Evolutionary conservation across 2,329 filamentous ascomycete species (phyloP).

Genomic region (Microsporum canis): DNA sequence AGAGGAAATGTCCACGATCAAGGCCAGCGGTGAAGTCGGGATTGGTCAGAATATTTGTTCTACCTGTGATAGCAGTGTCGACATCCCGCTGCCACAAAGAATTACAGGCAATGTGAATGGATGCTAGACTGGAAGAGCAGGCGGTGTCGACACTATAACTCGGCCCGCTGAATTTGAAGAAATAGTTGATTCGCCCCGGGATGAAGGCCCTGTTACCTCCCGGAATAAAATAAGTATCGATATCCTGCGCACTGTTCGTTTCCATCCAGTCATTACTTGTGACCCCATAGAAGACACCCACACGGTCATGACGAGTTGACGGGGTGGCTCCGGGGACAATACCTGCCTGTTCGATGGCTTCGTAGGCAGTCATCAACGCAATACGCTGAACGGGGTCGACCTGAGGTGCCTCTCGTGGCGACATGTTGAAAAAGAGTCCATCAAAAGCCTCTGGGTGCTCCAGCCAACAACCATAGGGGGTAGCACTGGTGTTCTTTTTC

Average conservation of each 20-base stretch:
- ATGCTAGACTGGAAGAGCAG: slow-evolving; percentile 21
- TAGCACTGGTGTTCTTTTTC: slow-evolving; percentile 14
- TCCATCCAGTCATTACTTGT: slow-evolving; percentile 14
- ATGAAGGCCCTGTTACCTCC: slow-evolving; percentile 15
- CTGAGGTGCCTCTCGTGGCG: slow-evolving; percentile 10
- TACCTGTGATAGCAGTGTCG: slow-evolving; percentile 14
- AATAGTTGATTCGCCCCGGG: slow-evolving; percentile 18
- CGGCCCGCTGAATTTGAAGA: slow-evolving; percentile 18
- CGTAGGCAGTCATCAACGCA: slow-evolving; percentile 16
- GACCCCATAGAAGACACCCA: slow-evolving; percentile 4
- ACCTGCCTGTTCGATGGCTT: slow-evolving; percentile 15
- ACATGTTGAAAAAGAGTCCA: slow-evolving; percentile 17
- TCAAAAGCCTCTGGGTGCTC: slow-evolving; percentile 16
- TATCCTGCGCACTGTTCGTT: not conserved
- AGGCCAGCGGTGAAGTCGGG: slow-evolving; percentile 5
- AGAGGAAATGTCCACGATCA: slow-evolving; percentile 50
- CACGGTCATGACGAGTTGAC: not conserved
- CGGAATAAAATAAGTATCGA: not conserved
- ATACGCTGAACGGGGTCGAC: slow-evolving; percentile 18
- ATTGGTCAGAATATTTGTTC: slow-evolving; percentile 11
- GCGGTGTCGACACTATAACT: slow-evolving; percentile 38
- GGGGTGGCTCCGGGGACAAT: slow-evolving; percentile 1
- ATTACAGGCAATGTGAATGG: slow-evolving; percentile 17
- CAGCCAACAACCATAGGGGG: slow-evolving; percentile 17
- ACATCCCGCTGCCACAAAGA: slow-evolving; percentile 16